Evolutionary conservation across 1,139 yeast species (phyloP).

Genomic region (Geotrichum bryndzae): DNA sequence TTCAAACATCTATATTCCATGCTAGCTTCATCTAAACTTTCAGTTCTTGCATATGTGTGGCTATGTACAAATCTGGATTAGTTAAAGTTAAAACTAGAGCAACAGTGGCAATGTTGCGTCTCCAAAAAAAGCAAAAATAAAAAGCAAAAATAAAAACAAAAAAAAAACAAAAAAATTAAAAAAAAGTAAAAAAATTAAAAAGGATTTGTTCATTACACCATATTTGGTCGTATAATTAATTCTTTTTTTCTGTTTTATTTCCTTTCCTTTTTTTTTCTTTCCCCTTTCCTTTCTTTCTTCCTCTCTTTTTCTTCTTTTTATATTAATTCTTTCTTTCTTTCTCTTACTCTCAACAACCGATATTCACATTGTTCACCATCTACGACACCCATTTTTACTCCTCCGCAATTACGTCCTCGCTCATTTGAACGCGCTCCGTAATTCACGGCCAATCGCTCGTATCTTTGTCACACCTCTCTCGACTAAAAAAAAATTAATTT

Average conservation of each 20-base stretch:
- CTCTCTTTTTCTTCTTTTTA: background rate
- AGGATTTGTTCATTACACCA: too few species aligned
- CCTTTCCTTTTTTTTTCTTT: background rate
- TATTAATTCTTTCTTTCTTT: background rate
- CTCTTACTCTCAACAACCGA: background rate
- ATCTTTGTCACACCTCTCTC: background rate
- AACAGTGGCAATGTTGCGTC: slow-evolving; percentile 6
- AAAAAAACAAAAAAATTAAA: too few species aligned
- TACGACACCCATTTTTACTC: background rate
- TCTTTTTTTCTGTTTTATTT: background rate
- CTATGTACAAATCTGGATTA: background rate
- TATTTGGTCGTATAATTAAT: background rate
- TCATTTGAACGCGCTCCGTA: background rate
- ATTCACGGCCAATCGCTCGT: background rate
- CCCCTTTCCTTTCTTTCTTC: background rate
- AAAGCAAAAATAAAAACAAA: too few species aligned
- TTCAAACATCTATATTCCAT: background rate
- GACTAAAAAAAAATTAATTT: background rate
- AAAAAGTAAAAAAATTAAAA: too few species aligned
- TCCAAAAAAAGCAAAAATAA: too few species aligned
- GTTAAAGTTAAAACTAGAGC: background rate
- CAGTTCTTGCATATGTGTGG: background rate
- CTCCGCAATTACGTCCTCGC: background rate
- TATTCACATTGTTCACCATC: background rate
- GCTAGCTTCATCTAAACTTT: background rate